phyloP scores from a whole-genome alignment of 495 filamentous ascomycete genomes.

The Podospora conica region DNA sequence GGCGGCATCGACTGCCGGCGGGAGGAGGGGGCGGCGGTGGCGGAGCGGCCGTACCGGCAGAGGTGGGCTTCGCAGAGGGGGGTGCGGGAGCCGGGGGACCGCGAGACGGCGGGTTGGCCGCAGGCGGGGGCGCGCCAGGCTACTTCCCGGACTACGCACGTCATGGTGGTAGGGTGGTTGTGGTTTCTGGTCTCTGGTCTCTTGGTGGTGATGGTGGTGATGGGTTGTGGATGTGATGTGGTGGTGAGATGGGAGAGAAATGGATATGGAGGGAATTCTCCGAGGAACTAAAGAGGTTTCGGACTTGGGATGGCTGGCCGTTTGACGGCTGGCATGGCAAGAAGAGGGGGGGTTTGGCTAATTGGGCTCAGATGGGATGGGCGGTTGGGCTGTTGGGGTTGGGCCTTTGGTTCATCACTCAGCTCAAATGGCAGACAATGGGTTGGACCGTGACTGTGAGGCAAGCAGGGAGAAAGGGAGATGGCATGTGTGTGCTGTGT shows the following conservation, averaged over 20 bases:
- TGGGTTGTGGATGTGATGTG: background rate
- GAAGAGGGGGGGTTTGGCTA: background rate
- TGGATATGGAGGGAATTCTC: slow-evolving; percentile 4
- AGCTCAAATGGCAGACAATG: background rate
- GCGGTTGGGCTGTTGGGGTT: background rate
- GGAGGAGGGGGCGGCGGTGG: background rate
- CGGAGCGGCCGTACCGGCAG: slow-evolving; percentile 11
- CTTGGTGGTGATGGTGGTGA: background rate
- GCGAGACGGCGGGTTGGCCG: background rate
- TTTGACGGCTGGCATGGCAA: background rate
- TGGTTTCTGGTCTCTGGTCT: background rate
- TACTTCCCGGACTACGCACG: slow-evolving; percentile 16
- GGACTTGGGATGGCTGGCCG: background rate
- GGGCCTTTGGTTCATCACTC: background rate
- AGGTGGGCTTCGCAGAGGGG: slow-evolving; percentile 12
- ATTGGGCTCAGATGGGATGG: background rate
- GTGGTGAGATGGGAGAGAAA: background rate
- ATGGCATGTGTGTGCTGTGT: background rate
- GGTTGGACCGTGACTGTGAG: background rate
- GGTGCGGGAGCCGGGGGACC: background rate
- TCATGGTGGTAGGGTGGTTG: background rate
- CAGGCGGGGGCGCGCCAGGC: slow-evolving; percentile 14
- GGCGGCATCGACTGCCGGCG: background rate
- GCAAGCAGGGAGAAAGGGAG: background rate
- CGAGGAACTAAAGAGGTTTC: slow-evolving; percentile 4